phyloP scores from a whole-genome alignment of 2,329 filamentous ascomycete genomes.

The Microascus cirrosus region DNA sequence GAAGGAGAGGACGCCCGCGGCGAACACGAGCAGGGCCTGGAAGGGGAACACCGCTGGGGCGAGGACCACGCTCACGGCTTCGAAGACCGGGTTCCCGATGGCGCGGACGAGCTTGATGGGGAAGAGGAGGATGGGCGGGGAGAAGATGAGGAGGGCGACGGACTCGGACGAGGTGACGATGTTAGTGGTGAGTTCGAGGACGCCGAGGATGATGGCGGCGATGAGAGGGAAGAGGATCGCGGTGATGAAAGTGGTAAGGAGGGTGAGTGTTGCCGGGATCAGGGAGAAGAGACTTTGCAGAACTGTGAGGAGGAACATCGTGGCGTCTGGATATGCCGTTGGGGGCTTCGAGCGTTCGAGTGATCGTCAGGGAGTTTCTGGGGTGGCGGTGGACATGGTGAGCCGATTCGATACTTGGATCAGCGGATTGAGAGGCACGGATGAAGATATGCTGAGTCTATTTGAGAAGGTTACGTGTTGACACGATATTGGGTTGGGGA shows the following conservation, averaged over 20 bases:
- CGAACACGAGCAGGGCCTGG: neutral
- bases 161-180: neutral
- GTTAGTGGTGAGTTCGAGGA: neutral
- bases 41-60: neutral
- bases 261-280: neutral
- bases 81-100: neutral
- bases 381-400: neutral
- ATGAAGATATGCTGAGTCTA: no score
- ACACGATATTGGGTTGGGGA: no score
- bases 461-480: neutral
- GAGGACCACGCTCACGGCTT: neutral
- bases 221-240: neutral
- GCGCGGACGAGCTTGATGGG: neutral
- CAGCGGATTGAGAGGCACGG: no score
- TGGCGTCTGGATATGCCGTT: neutral
- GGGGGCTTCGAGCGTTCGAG: neutral
- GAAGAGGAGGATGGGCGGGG: neutral
- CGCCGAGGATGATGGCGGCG: constrained; percentile 1
- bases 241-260: neutral
- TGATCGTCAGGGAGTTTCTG: neutral
- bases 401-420: neutral
- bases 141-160: neutral
- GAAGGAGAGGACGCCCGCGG: neutral
- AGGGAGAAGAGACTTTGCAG: neutral
- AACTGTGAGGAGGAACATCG: neutral